These are phyloP conservation scores for Chlorencoelia australis DNA, from an alignment of 2,329 filamentous ascomycete genomes.

Conservation along the genomic window DNA sequence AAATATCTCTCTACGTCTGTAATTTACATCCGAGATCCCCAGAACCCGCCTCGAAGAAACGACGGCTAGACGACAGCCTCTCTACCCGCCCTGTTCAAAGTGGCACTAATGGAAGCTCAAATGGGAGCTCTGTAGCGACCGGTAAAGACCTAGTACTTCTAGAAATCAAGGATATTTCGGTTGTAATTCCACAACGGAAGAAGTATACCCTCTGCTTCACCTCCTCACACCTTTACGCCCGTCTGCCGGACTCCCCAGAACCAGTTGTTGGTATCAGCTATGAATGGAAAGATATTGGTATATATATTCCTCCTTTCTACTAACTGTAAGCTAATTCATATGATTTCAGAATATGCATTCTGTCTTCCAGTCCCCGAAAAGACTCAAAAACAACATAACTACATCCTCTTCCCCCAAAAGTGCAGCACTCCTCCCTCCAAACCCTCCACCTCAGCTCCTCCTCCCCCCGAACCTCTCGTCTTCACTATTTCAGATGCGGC, in stretches of 20 bases:
- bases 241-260: constrained; percentile 39
- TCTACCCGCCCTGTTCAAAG: constrained; percentile 17
- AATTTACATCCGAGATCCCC: constrained; percentile 9
- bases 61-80: constrained; percentile 22
- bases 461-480: constrained; percentile 45
- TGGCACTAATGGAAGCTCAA: constrained; percentile 12
- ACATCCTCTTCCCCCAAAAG: constrained; percentile 47
- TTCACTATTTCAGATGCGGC: constrained; percentile 52
- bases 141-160: constrained; percentile 43
- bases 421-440: constrained; percentile 43
- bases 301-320: constrained; percentile 13
- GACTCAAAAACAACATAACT: constrained; percentile 55
- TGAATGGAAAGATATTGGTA: constrained; percentile 53
- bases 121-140: constrained; percentile 14
- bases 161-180: constrained; percentile 55
- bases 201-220: constrained; percentile 59
- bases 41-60: constrained; percentile 25
- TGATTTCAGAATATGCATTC: constrained; percentile 45
- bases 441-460: constrained; percentile 29
- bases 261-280: constrained; percentile 46
- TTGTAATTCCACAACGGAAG: constrained; percentile 58
- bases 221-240: constrained; percentile 46
- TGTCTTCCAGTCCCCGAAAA: constrained; percentile 57
- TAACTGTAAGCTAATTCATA: no score
- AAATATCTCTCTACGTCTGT: constrained; percentile 25